Evolutionary conservation across 2,329 filamentous ascomycete species (phyloP).

Genomic region (Zymoseptoria crescenta): DNA sequence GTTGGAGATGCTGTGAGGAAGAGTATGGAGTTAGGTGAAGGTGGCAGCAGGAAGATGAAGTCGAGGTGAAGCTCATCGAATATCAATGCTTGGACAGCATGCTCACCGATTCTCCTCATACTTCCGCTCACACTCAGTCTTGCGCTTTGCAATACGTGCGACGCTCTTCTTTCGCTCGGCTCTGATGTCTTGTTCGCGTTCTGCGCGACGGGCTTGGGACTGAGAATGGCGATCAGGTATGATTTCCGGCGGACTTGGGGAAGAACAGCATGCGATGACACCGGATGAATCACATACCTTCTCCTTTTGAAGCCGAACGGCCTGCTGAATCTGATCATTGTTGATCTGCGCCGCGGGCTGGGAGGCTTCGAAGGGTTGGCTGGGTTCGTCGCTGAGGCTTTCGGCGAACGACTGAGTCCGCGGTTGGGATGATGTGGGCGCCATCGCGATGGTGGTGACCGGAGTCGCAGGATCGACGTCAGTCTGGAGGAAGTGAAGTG

Average conservation of each 20-base stretch:
- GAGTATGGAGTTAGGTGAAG: not conserved
- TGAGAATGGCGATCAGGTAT: not conserved
- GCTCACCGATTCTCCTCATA: slow-evolving; percentile 9
- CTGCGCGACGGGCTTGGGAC: slow-evolving; percentile 2
- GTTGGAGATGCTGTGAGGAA: not conserved
- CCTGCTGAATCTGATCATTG: not conserved
- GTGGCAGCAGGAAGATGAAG: slow-evolving; percentile 1
- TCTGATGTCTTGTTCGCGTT: slow-evolving; percentile 13
- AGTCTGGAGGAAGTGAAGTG: not conserved
- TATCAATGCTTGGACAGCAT: not conserved
- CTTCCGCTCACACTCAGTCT: slow-evolving; percentile 1
- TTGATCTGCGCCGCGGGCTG: not conserved
- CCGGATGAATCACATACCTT: not conserved
- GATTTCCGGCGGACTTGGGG: not conserved
- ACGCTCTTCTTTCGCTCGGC: slow-evolving; percentile 4
- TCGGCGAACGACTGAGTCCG: not conserved
- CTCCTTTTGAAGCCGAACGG: not conserved
- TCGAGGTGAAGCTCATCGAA: not conserved
- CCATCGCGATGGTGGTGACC: not conserved
- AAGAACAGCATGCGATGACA: too few relatives aligned
- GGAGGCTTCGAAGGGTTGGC: not conserved
- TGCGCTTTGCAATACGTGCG: slow-evolving; percentile 6
- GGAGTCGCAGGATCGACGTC: not conserved
- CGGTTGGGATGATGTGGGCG: not conserved
- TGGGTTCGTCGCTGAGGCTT: not conserved